Evolutionary conservation across 768 basidiomycete species (phyloP).

Genomic region (Mycena maculata): DNA sequence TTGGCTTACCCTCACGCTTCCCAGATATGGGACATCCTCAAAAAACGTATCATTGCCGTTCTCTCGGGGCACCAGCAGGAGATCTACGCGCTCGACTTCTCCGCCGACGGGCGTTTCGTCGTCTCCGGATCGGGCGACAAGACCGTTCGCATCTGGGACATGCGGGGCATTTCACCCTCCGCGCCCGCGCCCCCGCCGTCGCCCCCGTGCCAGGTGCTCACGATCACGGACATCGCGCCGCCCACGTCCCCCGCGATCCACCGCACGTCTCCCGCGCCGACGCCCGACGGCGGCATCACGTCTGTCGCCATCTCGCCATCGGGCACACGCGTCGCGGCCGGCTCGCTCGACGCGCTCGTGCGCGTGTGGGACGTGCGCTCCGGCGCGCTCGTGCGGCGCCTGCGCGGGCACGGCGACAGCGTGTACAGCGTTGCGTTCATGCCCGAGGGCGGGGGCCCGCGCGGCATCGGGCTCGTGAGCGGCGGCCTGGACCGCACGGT

Average conservation of each 20-base stretch:
- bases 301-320: constrained; percentile 71
- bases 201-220: constrained; percentile 59
- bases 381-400: constrained; percentile 64
- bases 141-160: constrained; percentile 43
- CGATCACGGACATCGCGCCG: constrained; percentile 27
- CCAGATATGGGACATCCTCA: constrained; percentile 85
- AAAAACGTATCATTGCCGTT: constrained; percentile 72
- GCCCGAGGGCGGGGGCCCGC: constrained; percentile 55
- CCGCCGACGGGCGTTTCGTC: constrained; percentile 75
- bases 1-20: constrained; percentile 37
- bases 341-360: constrained; percentile 71
- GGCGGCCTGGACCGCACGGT: constrained; percentile 64
- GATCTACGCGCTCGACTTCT: constrained; percentile 87
- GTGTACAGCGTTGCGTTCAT: constrained; percentile 81
- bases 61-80: constrained; percentile 85
- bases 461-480: constrained; percentile 56
- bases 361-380: constrained; percentile 73
- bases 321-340: constrained; percentile 62
- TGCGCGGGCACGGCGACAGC: constrained; percentile 72
- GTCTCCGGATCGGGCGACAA: constrained; percentile 79
- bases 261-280: constrained; percentile 27
- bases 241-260: constrained; percentile 46
- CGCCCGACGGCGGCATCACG: constrained; percentile 62
- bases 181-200: constrained; percentile 50
- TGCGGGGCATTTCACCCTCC: constrained; percentile 33